Evolutionary conservation across 306 rosid species (phyloP).

Genomic region (Bauhinia variegata): DNA sequence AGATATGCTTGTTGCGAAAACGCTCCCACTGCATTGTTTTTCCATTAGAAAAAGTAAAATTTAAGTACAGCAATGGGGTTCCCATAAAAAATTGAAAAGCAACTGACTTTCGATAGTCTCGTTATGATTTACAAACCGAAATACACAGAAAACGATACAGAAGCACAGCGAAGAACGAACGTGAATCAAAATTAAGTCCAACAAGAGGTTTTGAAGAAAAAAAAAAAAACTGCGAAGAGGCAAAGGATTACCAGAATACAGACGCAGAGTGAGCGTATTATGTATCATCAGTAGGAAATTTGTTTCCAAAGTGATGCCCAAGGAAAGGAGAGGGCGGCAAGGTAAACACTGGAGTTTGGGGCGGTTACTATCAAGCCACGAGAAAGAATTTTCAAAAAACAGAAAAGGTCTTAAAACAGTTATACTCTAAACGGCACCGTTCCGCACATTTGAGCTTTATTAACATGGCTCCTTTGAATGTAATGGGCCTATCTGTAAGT

Average conservation of each 20-base stretch:
- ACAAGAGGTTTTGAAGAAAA: too few relatives aligned
- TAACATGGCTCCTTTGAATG: too few relatives aligned
- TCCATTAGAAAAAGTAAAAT: background rate
- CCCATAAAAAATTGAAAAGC: background rate
- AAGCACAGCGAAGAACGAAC: background rate
- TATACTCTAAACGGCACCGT: too few relatives aligned
- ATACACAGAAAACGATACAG: background rate
- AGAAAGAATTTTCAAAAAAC: too few relatives aligned
- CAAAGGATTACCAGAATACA: background rate
- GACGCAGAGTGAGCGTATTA: too few relatives aligned
- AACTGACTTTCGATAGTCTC: background rate
- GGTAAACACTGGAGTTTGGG: too few relatives aligned
- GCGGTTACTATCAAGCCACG: too few relatives aligned
- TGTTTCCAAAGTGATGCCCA: background rate
- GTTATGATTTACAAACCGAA: background rate
- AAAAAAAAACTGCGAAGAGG: background rate
- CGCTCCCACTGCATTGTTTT: conserved; percentile 15
- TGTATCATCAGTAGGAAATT: background rate
- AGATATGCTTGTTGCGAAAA: conserved; percentile 7
- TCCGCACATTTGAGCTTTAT: too few relatives aligned
- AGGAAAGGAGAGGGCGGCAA: background rate
- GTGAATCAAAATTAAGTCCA: background rate
- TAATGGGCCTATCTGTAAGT: background rate
- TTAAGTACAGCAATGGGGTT: background rate
- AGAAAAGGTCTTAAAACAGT: too few relatives aligned